A percentile compares a stretch with the other conserved stretches of the same genome.
These are phyloP conservation scores for Saturnispora dispora DNA, from an alignment of 805 yeast genomes.

Conservation along the genomic window DNA sequence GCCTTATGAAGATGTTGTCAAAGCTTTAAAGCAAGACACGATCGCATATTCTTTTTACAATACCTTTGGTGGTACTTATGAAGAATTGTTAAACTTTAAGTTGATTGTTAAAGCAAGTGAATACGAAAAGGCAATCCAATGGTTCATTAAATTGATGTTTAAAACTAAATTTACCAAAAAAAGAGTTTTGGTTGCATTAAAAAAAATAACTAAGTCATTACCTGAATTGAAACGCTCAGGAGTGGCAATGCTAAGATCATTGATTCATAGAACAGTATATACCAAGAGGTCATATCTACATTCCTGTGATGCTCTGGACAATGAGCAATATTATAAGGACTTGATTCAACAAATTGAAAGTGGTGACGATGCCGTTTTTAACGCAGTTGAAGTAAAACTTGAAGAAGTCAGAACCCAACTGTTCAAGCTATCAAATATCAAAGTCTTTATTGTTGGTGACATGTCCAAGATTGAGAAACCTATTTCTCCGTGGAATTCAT, in stretches of 20 bases:
- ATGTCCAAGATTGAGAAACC: slow-evolving; percentile 43
- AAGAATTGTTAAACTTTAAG: slow-evolving; percentile 56
- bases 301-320: slow-evolving; percentile 54
- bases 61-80: slow-evolving; percentile 51
- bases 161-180: slow-evolving; percentile 62
- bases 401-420: slow-evolving; percentile 43
- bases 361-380: slow-evolving; percentile 36
- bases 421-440: slow-evolving; percentile 49
- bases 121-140: slow-evolving; percentile 60
- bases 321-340: slow-evolving; percentile 48
- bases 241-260: slow-evolving; percentile 52
- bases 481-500: slow-evolving; percentile 46
- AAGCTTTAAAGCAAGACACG: slow-evolving; percentile 64
- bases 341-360: slow-evolving; percentile 41
- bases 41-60: slow-evolving; percentile 47
- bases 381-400: slow-evolving; percentile 37
- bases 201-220: slow-evolving; percentile 48
- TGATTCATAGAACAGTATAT: slow-evolving; percentile 36
- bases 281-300: slow-evolving; percentile 55
- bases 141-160: slow-evolving; percentile 63
- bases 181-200: slow-evolving; percentile 58
- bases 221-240: slow-evolving; percentile 61
- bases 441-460: slow-evolving; percentile 67
- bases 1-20: slow-evolving; percentile 70
- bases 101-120: slow-evolving; percentile 54